Conservation (phyloP, 2,329 filamentous ascomycete genomes). For the Peltaster fructicola region DNA sequence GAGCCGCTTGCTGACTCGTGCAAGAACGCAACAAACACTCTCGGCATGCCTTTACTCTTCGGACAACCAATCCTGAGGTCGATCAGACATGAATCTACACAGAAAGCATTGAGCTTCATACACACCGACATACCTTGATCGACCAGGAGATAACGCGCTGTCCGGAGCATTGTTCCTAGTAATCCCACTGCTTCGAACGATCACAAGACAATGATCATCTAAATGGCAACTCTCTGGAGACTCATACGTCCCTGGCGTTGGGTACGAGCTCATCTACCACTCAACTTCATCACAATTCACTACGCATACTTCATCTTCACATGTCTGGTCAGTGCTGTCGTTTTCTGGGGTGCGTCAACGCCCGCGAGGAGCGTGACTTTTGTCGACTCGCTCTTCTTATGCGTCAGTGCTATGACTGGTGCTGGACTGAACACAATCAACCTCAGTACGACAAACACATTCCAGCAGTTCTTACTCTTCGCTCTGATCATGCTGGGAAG, state of each 20-base stretch:
- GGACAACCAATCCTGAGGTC: too few species aligned
- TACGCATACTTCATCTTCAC: slow-evolving; percentile 47
- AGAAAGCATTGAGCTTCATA: too few species aligned
- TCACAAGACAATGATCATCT: too few species aligned
- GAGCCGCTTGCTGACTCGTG: too few species aligned
- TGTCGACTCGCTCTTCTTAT: slow-evolving; percentile 48
- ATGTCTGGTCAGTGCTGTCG: slow-evolving; percentile 36
- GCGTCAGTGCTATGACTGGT: slow-evolving; percentile 48
- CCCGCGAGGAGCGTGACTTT: slow-evolving; percentile 37
- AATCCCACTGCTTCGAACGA: too few species aligned
- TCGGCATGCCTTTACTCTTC: too few species aligned
- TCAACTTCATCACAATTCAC: slow-evolving; percentile 32
- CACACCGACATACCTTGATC: too few species aligned
- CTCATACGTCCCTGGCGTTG: slow-evolving; percentile 7
- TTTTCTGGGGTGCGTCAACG: slow-evolving; percentile 43
- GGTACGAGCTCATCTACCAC: slow-evolving; percentile 10
- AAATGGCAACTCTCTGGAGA: slow-evolving; percentile 4
- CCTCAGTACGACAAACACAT: slow-evolving; percentile 44
- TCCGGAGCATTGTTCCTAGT: too few species aligned
- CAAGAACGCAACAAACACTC: too few species aligned
- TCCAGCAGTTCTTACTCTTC: slow-evolving; percentile 50
- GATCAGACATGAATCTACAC: too few species aligned
- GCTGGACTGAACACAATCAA: slow-evolving; percentile 52
- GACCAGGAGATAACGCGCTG: too few species aligned
- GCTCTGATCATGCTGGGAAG: slow-evolving; percentile 48